These are phyloP conservation scores for Voacanga thouarsii DNA, from an alignment of 257 asterid genomes.

Conservation along the genomic window DNA sequence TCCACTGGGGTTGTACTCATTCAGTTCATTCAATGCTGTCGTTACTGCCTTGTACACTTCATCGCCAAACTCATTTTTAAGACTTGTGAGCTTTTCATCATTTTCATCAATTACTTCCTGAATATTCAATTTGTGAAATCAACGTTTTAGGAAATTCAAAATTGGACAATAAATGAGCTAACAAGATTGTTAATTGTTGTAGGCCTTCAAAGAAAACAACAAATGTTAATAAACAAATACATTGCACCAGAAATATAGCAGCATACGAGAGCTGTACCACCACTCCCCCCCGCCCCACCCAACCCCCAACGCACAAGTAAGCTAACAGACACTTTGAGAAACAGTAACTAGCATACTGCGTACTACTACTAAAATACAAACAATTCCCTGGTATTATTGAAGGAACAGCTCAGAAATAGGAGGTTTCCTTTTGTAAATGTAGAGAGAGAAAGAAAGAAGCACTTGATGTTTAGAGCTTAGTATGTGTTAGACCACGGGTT, in stretches of 20 bases:
- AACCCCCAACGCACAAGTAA: no score
- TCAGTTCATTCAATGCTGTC: conserved; percentile 23
- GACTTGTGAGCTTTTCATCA: conserved; percentile 19
- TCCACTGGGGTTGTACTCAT: conserved; percentile 27
- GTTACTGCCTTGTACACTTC: conserved; percentile 21
- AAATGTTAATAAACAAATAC: neutral
- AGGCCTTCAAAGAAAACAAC: no score
- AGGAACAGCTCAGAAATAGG: neutral
- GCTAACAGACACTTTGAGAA: neutral
- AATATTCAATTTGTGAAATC: neutral
- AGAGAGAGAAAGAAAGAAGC: neutral
- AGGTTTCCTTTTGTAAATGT: neutral
- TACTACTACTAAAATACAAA: no score
- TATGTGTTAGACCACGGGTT: neutral
- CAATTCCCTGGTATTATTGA: neutral
- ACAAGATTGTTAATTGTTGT: neutral
- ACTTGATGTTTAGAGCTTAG: neutral
- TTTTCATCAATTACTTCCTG: conserved; percentile 22
- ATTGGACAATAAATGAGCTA: neutral
- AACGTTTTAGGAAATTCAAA: neutral
- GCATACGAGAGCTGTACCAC: no score
- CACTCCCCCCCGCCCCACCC: no score
- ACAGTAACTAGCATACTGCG: no score
- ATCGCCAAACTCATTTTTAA: conserved; percentile 16
- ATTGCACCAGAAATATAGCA: neutral